Percentiles rank a stretch among this genome's conserved stretches.
Conservation (phyloP, 352 stramenopile species). For the Phytophthora fragariaefolia region DNA sequence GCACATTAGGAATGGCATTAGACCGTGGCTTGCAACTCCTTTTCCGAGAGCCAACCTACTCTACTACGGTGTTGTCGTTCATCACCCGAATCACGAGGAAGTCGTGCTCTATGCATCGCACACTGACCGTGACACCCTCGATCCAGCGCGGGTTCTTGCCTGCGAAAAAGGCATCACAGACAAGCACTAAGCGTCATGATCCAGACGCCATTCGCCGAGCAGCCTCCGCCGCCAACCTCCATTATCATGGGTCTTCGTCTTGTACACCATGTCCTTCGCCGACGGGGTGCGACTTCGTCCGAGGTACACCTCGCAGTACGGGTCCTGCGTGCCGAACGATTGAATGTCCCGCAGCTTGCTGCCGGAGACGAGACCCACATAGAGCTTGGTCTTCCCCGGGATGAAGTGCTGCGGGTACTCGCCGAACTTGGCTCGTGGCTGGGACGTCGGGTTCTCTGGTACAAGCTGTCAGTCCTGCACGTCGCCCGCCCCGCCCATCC, state of each 20-base stretch:
- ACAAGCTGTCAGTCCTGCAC: neutral
- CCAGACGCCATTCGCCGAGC: neutral
- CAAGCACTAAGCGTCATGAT: neutral
- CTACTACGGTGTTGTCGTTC: slow-evolving; percentile 81
- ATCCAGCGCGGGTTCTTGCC: slow-evolving; percentile 84
- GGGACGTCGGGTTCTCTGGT: slow-evolving; percentile 74
- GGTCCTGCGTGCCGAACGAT: slow-evolving; percentile 79
- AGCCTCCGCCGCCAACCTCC: slow-evolving; percentile 40
- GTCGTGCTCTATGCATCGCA: slow-evolving; percentile 85
- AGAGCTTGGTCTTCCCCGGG: slow-evolving; percentile 73
- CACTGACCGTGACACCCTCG: slow-evolving; percentile 58
- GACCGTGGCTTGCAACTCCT: neutral
- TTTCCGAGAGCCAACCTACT: slow-evolving; percentile 45
- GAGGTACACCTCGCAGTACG: slow-evolving; percentile 75
- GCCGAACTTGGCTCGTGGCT: slow-evolving; percentile 68
- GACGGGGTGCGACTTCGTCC: slow-evolving; percentile 52
- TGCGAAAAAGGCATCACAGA: slow-evolving; percentile 17
- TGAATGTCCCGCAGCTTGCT: slow-evolving; percentile 82
- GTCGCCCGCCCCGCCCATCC: neutral
- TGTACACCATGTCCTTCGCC: slow-evolving; percentile 67
- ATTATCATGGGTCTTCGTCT: slow-evolving; percentile 79
- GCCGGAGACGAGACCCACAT: slow-evolving; percentile 66
- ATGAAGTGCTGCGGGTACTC: slow-evolving; percentile 83
- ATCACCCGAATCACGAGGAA: slow-evolving; percentile 82
- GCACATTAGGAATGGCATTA: neutral